Evolutionary conservation across 164 flowering plant species (phyloP).

Genomic region (Pachysandra terminalis): DNA sequence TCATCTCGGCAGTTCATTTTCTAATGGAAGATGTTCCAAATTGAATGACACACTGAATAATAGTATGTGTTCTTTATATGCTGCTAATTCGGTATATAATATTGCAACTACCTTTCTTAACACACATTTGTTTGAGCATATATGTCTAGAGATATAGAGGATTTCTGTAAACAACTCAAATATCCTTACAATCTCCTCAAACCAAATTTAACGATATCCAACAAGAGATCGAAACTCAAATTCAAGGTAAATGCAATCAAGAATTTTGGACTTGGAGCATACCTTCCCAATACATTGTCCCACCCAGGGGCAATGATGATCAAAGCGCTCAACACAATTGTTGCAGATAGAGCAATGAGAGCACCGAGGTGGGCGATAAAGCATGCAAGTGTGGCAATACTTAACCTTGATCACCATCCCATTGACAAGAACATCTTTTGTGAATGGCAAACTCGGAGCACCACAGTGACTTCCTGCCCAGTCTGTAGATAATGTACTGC

Average conservation of each 20-base stretch:
- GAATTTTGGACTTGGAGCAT: background rate
- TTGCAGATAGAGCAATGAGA: constrained; percentile 81
- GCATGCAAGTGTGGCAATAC: constrained; percentile 72
- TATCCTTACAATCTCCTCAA: background rate
- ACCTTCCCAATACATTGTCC: constrained; percentile 85
- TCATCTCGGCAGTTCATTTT: too few relatives aligned
- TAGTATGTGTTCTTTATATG: too few relatives aligned
- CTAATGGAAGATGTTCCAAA: too few relatives aligned
- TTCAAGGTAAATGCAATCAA: background rate
- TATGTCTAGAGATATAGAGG: background rate
- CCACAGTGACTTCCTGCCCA: constrained; percentile 27
- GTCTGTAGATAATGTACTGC: constrained; percentile 20
- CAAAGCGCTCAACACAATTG: constrained; percentile 76
- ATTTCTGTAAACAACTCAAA: background rate
- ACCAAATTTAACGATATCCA: background rate
- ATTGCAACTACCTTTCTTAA: too few relatives aligned
- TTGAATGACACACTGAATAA: too few relatives aligned
- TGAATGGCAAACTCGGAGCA: constrained; percentile 37
- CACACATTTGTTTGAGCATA: background rate
- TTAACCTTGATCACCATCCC: constrained; percentile 53
- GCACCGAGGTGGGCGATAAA: constrained; percentile 78
- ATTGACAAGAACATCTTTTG: constrained; percentile 58
- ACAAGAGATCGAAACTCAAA: background rate
- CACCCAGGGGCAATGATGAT: constrained; percentile 90
- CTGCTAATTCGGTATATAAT: too few relatives aligned